Percentiles rank a stretch among this genome's conserved stretches.
phyloP scores from a whole-genome alignment of 305 asterid species.

The Solanum chacoense region DNA sequence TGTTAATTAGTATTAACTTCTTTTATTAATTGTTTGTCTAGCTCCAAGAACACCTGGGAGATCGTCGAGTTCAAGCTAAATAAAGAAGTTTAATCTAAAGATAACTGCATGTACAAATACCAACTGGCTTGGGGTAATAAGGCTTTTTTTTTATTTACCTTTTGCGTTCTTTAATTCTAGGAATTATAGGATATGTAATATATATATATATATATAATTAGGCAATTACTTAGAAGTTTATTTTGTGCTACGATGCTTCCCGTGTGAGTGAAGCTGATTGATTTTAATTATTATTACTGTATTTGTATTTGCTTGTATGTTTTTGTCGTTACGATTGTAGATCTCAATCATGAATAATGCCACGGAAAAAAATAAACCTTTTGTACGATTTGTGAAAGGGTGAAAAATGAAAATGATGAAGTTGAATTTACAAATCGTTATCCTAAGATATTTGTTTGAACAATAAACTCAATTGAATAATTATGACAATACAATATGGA shows the following conservation, averaged over 20 bases:
- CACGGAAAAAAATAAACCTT: not conserved
- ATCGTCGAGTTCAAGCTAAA: slow-evolving; percentile 3
- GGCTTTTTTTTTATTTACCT: not conserved
- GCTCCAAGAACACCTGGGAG: not conserved
- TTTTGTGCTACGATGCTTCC: not conserved
- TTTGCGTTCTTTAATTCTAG: not conserved
- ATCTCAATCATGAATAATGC: not conserved
- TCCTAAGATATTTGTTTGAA: not conserved
- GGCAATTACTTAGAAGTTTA: not conserved
- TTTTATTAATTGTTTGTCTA: not conserved
- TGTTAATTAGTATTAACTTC: not conserved
- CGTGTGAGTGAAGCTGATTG: not conserved
- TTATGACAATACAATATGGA: not conserved
- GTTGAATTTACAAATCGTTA: not conserved
- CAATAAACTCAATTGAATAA: not conserved
- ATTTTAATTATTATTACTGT: not conserved
- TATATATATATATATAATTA: not conserved
- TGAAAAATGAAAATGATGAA: not conserved
- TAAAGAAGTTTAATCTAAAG: not conserved
- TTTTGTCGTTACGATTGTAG: not conserved
- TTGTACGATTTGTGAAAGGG: not conserved
- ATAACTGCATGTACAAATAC: slow-evolving; percentile 3
- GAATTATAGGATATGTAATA: not conserved
- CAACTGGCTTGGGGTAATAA: not conserved
- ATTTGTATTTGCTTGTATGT: not conserved